phyloP scores from a whole-genome alignment of 2,329 filamentous ascomycete species.

The Neofusicoccum sp. region DNA sequence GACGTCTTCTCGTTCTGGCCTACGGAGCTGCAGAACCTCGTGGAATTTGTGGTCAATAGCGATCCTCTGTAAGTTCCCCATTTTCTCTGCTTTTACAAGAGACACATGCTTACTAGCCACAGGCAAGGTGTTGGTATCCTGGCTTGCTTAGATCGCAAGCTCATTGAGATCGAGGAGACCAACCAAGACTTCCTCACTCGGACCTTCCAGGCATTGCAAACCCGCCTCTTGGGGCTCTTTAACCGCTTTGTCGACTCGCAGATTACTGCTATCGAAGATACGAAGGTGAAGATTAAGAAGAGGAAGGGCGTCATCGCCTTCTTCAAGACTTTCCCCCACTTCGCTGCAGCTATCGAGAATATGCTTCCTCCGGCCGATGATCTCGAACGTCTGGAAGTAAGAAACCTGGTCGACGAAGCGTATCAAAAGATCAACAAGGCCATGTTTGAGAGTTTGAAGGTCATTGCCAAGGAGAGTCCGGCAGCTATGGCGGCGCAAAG shows the following conservation, averaged over 20 bases:
- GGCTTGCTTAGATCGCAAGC: slow-evolving; percentile 76
- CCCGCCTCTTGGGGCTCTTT: slow-evolving; percentile 74
- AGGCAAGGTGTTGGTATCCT: slow-evolving; percentile 90
- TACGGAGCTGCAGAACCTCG: slow-evolving; percentile 73
- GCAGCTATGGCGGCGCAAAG: slow-evolving; percentile 55
- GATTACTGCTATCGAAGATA: slow-evolving; percentile 93
- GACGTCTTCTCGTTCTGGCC: slow-evolving; percentile 83
- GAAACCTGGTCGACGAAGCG: slow-evolving; percentile 79
- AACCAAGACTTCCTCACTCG: slow-evolving; percentile 90
- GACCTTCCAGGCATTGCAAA: slow-evolving; percentile 77
- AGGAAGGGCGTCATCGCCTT: slow-evolving; percentile 95
- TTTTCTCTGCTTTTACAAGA: background rate
- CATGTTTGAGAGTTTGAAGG: slow-evolving; percentile 96
- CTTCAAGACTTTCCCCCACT: slow-evolving; percentile 89
- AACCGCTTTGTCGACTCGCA: slow-evolving; percentile 92
- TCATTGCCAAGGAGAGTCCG: slow-evolving; percentile 78
- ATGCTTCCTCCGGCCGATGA: slow-evolving; percentile 63
- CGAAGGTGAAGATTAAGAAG: slow-evolving; percentile 98
- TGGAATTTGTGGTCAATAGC: slow-evolving; percentile 79
- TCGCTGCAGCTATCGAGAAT: slow-evolving; percentile 80
- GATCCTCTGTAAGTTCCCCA: slow-evolving; percentile 73
- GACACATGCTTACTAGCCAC: slow-evolving; percentile 28
- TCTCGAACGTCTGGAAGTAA: slow-evolving; percentile 62
- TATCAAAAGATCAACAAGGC: slow-evolving; percentile 88
- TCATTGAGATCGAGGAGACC: slow-evolving; percentile 78